Evolutionary conservation across 2,329 filamentous ascomycete species (phyloP).

Genomic region (Colletotrichum kahawae): DNA sequence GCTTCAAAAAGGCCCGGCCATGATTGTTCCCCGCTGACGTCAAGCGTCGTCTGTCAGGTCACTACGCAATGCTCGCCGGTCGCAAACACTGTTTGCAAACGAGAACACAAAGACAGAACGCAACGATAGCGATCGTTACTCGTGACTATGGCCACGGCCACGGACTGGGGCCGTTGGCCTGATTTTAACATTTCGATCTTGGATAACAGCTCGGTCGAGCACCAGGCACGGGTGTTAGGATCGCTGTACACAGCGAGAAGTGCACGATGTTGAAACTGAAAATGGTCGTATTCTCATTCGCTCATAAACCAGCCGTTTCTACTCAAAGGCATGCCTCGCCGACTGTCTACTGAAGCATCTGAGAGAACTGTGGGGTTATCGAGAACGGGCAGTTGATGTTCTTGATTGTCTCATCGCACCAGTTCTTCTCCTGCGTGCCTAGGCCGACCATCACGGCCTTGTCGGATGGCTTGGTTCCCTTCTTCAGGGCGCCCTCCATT

Average conservation of each 20-base stretch:
- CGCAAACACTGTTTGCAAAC: neutral
- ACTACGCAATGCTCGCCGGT: neutral
- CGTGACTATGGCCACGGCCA: neutral
- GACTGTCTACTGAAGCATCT: neutral
- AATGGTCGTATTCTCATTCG: conserved; percentile 3
- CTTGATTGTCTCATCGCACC: conserved; percentile 32
- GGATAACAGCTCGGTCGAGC: neutral
- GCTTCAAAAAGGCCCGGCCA: neutral
- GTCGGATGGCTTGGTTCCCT: conserved; percentile 18
- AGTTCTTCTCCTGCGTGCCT: conserved; percentile 28
- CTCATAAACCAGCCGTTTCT: neutral
- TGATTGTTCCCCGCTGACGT: neutral
- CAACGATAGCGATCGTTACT: neutral
- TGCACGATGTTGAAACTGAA: neutral
- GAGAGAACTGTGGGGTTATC: conserved; percentile 14
- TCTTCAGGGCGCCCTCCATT: conserved; percentile 26
- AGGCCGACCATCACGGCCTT: conserved; percentile 30
- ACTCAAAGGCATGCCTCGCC: neutral
- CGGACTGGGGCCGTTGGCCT: neutral
- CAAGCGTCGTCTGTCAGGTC: neutral
- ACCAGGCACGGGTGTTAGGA: neutral
- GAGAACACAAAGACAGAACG: neutral
- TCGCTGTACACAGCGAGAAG: neutral
- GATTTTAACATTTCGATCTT: neutral
- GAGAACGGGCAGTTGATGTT: conserved; percentile 27